Evolutionary conservation across 1,284 basidiomycete genomes (phyloP), one percentile per base, ranked within the genome.

Genomic region (Microbotryum saponariae): DNA sequence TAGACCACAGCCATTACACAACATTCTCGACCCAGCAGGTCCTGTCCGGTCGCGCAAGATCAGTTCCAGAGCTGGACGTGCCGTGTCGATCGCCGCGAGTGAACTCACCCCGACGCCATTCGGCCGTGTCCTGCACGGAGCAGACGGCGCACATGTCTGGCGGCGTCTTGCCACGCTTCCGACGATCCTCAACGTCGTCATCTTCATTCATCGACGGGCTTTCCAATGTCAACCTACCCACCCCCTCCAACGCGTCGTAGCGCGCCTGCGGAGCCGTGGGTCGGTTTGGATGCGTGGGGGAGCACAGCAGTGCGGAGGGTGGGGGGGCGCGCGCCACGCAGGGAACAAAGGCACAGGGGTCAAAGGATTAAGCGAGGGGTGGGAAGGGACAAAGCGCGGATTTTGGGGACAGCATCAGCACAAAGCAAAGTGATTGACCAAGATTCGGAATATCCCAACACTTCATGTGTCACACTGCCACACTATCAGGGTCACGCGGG

Each of bases 1-100:
- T 20, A 66, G 21, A 0, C 67, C 64, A 25, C 64, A 66, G 0
- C 57, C 60, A 27, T 68, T 68, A 60, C 67, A 68, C 4, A 68
- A 60, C 1, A 51, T 51, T 25, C 64, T 54, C 1, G 23, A 45
- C 0, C 67, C 67, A 8, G 62, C 64, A 4, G 67, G 67, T 3
- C 67, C 60, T 58, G 23, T 12, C 31, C 31, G 6, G 31, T 31
- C n/a, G 12, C 10, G 14, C 23, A 8, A 27, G 4, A 29, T 9
- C 7, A 14, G 16, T 23, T 12, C 14, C 9, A 6, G 1, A 42
- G 21, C 18, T 27, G 6, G 31, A 25, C 23, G 48, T 23, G 10
- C 21, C 48, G 18, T 16, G 48, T 21, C 48, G 23, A 14, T 12
- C 12, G 48, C 48, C 10, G 48, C 48, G 48, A 14, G 18, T 21